A percentile compares a stretch with the other conserved stretches of the same genome.
Conservation (phyloP, 768 basidiomycete genomes). For the Mycena polygramma region DNA sequence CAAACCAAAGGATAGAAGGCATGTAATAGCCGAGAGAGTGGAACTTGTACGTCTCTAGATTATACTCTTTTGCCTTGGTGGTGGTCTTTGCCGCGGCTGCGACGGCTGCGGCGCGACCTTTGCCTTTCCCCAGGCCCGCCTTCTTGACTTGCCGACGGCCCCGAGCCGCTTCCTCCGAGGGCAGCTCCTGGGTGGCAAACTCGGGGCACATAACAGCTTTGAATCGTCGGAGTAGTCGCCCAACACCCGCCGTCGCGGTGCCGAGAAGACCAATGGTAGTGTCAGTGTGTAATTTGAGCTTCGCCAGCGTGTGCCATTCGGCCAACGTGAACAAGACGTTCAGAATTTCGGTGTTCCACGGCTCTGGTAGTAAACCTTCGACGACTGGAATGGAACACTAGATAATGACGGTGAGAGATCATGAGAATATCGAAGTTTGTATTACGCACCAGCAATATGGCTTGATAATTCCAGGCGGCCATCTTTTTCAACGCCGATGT, state of each 20-base stretch:
- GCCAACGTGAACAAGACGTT: conserved; percentile 50
- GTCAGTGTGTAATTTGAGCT: conserved; percentile 48
- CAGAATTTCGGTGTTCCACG: conserved; percentile 44
- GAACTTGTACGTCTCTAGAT: conserved; percentile 52
- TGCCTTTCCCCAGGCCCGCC: conserved; percentile 19
- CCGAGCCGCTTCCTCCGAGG: conserved; percentile 51
- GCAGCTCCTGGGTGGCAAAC: conserved; percentile 51
- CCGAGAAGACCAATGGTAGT: conserved; percentile 40
- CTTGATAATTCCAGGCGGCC: neutral
- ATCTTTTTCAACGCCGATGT: neutral
- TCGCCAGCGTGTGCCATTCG: conserved; percentile 51
- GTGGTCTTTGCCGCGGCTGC: neutral
- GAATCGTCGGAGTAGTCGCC: conserved; percentile 47
- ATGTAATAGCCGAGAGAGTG: conserved; percentile 56
- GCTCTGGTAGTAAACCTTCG: conserved; percentile 49
- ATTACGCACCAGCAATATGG: no score
- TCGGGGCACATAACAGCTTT: conserved; percentile 38
- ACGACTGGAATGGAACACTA: conserved; percentile 54
- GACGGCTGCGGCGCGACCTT: no score
- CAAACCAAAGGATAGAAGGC: conserved; percentile 46
- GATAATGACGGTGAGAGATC: no score
- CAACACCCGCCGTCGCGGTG: conserved; percentile 40
- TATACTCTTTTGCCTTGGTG: conserved; percentile 41
- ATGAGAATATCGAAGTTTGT: no score
- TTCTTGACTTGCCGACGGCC: conserved; percentile 27